Evolutionary conservation across 176 grass and related monocot genomes (phyloP), one percentile per base, ranked within the genome.

Genomic region (Oryza coarctata): DNA sequence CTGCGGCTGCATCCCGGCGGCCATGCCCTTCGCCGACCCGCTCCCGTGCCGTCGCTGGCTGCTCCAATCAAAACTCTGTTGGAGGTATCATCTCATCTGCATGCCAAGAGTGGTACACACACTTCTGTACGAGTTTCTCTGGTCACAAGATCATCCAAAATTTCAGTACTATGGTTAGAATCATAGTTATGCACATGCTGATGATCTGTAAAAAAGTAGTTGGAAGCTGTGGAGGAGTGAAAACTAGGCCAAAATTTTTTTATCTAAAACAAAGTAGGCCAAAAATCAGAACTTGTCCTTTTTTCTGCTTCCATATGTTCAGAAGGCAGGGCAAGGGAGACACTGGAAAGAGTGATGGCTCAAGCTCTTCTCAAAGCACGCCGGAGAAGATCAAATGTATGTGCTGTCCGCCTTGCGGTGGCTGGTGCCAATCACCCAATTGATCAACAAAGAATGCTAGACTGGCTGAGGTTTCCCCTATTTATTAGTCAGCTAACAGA

Each of bases 21-120:
- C 84, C 39, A 74, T 77, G 84, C 89, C 89, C 20, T 84, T 87
- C 65, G 64, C 70, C 44, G 89, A 91, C 43, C 77, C 81, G 34
- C 87, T 91, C 92, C 18, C 92, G 92, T 9, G 70, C 92, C 18
- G 65, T 94, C 64, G 89, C 86, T 6, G 92, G 92, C 27, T 91
- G 87, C 84, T 94, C 92, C 30, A 91, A 94, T 52, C 92, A 94
- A 22, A 94, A 91, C 81, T 94, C 92, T 0, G 89, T 91, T 7
- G 92, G 92, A 94, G 92, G 92, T 94, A 82, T 17, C n/a, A 7
- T 4, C 63, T n/a, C 50, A 55, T 22, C 50, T 55, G 20, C 50
- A 55, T 58, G n/a, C 27, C 73, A 0, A 15, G 33, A 7, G 29
- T n/a, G 44, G 3, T 38, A 11, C 32, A 34, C 32, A 34, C 33